Evolutionary conservation across 441 rosid species (phyloP).

Genomic region (Erodium trifolium): DNA sequence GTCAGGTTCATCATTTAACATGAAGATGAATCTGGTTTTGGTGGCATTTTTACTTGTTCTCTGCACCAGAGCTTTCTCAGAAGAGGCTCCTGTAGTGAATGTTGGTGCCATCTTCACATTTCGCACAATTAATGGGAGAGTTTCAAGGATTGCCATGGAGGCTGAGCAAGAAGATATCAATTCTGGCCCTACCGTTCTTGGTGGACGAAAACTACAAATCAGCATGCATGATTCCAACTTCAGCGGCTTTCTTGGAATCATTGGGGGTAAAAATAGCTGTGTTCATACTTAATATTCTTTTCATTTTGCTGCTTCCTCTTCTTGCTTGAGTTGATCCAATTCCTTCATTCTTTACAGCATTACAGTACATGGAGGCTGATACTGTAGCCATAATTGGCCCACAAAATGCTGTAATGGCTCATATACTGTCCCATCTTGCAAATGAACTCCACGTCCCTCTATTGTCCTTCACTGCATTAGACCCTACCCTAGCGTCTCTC

Average conservation of each 20-base stretch:
- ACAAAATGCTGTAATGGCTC: constrained; percentile 65
- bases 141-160: constrained; percentile 52
- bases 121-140: constrained; percentile 48
- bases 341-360: constrained; percentile 32
- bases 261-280: constrained; percentile 41
- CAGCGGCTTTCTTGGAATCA: constrained; percentile 61
- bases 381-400: constrained; percentile 83
- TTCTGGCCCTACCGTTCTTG: constrained; percentile 51
- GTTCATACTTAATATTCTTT: background rate
- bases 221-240: constrained; percentile 48
- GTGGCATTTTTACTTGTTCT: constrained; percentile 32
- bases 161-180: constrained; percentile 76
- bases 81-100: constrained; percentile 32
- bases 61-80: constrained; percentile 28
- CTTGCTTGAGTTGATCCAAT: too few species aligned
- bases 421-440: constrained; percentile 54
- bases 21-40: constrained; percentile 48
- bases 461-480: constrained; percentile 70
- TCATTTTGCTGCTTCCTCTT: too few species aligned
- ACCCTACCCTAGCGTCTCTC: constrained; percentile 66
- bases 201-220: constrained; percentile 41
- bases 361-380: constrained; percentile 60
- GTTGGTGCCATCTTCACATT: constrained; percentile 56
- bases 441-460: constrained; percentile 62
- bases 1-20: background rate